These are phyloP conservation scores for Fraxinus baroniana DNA, from an alignment of 305 asterid species.

Conservation along the genomic window DNA sequence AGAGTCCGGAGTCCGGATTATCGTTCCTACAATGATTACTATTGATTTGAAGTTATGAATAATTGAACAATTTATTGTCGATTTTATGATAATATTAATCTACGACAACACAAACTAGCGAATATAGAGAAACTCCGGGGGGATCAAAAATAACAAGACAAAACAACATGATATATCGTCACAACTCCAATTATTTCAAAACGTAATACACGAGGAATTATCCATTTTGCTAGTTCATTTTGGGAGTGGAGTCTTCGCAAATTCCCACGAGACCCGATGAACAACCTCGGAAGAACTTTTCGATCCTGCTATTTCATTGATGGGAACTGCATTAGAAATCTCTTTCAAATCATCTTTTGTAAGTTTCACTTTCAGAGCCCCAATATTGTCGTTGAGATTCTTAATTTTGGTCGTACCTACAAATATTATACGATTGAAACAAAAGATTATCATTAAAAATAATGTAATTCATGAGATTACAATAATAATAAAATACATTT, in stretches of 20 bases:
- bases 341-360: constrained; percentile 16
- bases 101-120: background rate
- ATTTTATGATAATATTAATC: background rate
- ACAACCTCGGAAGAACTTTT: constrained; percentile 19
- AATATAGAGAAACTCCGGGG: too few relatives aligned
- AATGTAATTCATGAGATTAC: background rate
- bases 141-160: background rate
- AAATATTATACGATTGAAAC: background rate
- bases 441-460: too few relatives aligned
- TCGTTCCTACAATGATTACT: too few relatives aligned
- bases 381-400: background rate
- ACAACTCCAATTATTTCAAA: background rate
- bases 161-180: background rate
- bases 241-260: constrained; percentile 41
- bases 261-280: constrained; percentile 31
- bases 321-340: constrained; percentile 39
- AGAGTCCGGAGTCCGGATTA: too few relatives aligned
- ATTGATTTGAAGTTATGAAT: too few relatives aligned
- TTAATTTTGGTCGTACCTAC: constrained; percentile 45
- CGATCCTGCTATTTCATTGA: constrained; percentile 44
- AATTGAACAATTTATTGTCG: too few relatives aligned
- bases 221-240: background rate
- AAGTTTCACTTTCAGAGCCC: background rate
- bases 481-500: background rate
- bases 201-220: background rate